Base-by-base conservation (phyloP, 805 yeast genomes). In the Ogataea zsoltii region DNA sequence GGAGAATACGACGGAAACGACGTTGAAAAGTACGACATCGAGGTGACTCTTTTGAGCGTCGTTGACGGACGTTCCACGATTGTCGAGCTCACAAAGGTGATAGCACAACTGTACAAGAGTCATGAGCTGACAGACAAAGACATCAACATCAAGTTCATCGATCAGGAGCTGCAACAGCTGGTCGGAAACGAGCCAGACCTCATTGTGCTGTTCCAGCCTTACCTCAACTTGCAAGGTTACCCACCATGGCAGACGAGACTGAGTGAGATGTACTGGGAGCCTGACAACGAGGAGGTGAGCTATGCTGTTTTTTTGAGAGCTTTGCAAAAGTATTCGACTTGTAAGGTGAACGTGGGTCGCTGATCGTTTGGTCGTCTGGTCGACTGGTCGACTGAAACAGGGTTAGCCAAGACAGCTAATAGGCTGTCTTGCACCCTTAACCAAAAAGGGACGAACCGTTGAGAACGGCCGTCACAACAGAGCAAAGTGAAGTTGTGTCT, bases 171-270 rank as follows among this genome's bases (percentile, higher is more conserved):
- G 50, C 72, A 72, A 31, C 88, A 82, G 55, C 71, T 89, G 42
- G 94, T 90, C 13, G 94, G 96, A 1, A 75, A 74, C n/a, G 99
- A 94, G 63, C 98, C 99, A 0, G 99, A 94, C 62, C 74, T 94
- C 51, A 71, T 94, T 38, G 72, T 94, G 25, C 69, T 87, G 42
- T 94, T 92, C 63, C 89, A 89, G 16, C 96, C 97, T n/a, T 73
- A 75, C 11, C 72, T 94, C 51, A 96, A 90, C 62, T 75, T 94
- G 40, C 96, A 90, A 66, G 97, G 96, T 14, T 94, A 83, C 65
- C 98, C 98, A 16, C 99, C 99, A 23, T 94, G 99, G 99, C 98
- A 92, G 61, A 80, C 89, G 29, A 78, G 99, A 51, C 76, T 95
- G 42, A 79, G 90, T 6, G 99, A 94, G 62, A 80, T 94, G 59